phyloP scores from a whole-genome alignment of 768 basidiomycete species.

The Mycena rebaudengoi region DNA sequence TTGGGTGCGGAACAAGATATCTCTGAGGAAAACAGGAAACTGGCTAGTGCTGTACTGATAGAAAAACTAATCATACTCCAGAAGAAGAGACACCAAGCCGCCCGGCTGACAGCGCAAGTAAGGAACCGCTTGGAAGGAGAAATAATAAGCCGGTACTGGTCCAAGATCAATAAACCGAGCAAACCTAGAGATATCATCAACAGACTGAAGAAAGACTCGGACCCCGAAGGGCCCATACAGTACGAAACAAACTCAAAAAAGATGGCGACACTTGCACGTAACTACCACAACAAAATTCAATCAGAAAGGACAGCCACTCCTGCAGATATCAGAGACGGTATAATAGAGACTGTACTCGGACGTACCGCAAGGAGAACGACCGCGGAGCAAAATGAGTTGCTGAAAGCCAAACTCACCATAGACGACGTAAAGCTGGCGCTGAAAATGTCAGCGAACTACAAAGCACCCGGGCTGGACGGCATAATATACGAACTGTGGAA shows the following conservation, averaged over 20 bases:
- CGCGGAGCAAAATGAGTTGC: neutral
- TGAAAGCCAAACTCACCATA: neutral
- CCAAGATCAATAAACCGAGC: too few species aligned
- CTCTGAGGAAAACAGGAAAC: neutral
- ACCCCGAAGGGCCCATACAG: neutral
- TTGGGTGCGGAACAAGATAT: too few species aligned
- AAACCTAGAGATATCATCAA: neutral
- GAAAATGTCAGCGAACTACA: too few species aligned
- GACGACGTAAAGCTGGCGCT: constrained; percentile 1
- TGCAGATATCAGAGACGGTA: too few species aligned
- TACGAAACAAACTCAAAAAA: too few species aligned
- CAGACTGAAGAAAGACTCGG: neutral
- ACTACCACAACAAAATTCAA: too few species aligned
- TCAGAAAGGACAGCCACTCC: neutral
- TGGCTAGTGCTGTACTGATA: neutral
- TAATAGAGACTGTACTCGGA: too few species aligned
- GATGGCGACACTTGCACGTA: too few species aligned
- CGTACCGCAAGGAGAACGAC: neutral
- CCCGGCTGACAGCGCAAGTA: neutral
- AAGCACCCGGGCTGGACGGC: too few species aligned
- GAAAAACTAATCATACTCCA: neutral
- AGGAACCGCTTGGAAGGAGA: neutral
- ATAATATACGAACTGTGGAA: too few species aligned
- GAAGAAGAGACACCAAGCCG: neutral
- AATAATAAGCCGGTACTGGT: neutral